Conservation (phyloP, 306 rosid genomes). For the Bauhinia variegata region DNA sequence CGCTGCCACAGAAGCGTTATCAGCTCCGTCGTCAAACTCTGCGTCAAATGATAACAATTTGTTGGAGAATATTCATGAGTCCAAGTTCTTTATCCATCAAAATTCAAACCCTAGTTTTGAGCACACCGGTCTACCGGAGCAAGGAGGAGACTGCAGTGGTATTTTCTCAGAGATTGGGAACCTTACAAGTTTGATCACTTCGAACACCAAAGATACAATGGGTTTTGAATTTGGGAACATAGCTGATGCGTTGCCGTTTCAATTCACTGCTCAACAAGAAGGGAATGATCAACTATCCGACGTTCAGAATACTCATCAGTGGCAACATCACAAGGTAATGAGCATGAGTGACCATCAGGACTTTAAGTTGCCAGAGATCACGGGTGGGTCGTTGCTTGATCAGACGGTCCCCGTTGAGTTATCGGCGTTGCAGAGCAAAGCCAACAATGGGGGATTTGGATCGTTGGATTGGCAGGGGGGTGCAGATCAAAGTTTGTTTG, state of each 20-base stretch:
- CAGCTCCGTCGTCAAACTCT: conserved; percentile 49
- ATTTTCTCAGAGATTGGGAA: conserved; percentile 79
- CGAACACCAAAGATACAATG: conserved; percentile 54
- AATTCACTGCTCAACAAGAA: conserved; percentile 26
- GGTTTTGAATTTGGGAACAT: conserved; percentile 55
- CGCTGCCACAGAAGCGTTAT: conserved; percentile 48
- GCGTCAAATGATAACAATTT: conserved; percentile 34
- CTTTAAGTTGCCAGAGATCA: conserved; percentile 56
- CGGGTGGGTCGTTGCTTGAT: conserved; percentile 49
- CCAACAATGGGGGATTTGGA: conserved; percentile 58
- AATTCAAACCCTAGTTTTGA: conserved; percentile 41
- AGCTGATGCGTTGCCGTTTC: conserved; percentile 58
- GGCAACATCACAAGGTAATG: conserved; percentile 49
- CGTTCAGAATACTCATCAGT: conserved; percentile 24
- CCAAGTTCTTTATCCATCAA: conserved; percentile 42
- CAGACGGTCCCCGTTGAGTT: conserved; percentile 63
- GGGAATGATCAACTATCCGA: conserved; percentile 9
- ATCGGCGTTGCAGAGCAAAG: conserved; percentile 50
- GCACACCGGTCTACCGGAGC: conserved; percentile 33
- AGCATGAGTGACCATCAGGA: conserved; percentile 36
- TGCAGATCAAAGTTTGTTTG: conserved; percentile 77
- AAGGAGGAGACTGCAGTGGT: conserved; percentile 56
- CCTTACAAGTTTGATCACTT: conserved; percentile 67
- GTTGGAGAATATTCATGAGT: conserved; percentile 38
- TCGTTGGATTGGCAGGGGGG: conserved; percentile 79